Conservation (phyloP, 2,329 filamentous ascomycete species). For the Teratosphaeria pseudoeucalypti region DNA sequence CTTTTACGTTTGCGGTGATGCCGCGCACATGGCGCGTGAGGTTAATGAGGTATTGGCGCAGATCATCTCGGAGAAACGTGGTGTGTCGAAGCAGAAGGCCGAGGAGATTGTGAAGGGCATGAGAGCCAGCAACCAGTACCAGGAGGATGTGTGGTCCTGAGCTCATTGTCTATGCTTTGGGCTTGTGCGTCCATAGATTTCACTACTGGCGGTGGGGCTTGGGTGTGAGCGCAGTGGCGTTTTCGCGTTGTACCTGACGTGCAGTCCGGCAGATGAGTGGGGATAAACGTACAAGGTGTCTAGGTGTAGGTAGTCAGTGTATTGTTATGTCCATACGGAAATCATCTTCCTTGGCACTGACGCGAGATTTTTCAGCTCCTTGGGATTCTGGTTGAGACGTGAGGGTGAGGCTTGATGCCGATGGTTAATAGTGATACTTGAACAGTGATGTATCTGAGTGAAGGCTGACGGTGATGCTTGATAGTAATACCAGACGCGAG, state of each 20-base stretch:
- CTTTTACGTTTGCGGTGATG: conserved; percentile 97
- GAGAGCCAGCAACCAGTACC: conserved; percentile 90
- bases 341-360: background rate
- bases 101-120: conserved; percentile 97
- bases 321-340: background rate
- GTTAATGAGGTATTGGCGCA: conserved; percentile 64
- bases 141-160: conserved; percentile 65
- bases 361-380: background rate
- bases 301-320: background rate
- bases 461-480: background rate
- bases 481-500: background rate
- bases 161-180: background rate
- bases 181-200: background rate
- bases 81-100: conserved; percentile 72
- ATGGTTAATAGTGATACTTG: background rate
- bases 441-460: background rate
- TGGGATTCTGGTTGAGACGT: background rate
- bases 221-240: background rate
- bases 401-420: background rate
- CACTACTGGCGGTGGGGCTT: background rate
- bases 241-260: background rate
- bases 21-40: conserved; percentile 61
- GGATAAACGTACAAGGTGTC: background rate
- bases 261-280: background rate
- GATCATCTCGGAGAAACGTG: conserved; percentile 76